phyloP scores from a whole-genome alignment of 306 rosid genomes.

The Senna tora region DNA sequence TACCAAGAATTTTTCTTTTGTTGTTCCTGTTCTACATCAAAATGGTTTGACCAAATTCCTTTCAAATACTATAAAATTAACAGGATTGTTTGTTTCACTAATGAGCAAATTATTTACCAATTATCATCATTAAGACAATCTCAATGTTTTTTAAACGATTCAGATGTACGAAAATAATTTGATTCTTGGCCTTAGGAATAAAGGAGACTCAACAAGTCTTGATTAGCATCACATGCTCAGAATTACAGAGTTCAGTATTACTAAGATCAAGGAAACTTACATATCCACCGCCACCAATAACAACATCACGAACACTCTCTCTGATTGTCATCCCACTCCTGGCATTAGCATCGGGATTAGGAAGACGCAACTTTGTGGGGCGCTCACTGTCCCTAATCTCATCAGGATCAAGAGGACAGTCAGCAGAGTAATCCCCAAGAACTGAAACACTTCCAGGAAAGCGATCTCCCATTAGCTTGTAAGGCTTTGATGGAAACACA shows the following conservation, averaged over 20 bases:
- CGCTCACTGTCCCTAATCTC: slow-evolving; percentile 98
- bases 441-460: slow-evolving; percentile 82
- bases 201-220: neutral
- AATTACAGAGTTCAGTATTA: slow-evolving; percentile 24
- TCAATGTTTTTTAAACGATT: slow-evolving; percentile 16
- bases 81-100: slow-evolving; percentile 10
- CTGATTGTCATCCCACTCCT: slow-evolving; percentile 89
- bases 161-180: slow-evolving; percentile 27
- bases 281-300: slow-evolving; percentile 86
- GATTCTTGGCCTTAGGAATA: slow-evolving; percentile 18
- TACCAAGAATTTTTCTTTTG: neutral
- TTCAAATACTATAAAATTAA: slow-evolving; percentile 19
- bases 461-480: slow-evolving; percentile 91
- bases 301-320: slow-evolving; percentile 95
- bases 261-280: slow-evolving; percentile 60
- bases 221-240: slow-evolving; percentile 36
- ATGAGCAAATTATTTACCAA: slow-evolving; percentile 18
- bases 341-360: slow-evolving; percentile 66
- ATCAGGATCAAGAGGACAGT: slow-evolving; percentile 95
- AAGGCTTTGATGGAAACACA: slow-evolving; percentile 96
- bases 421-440: slow-evolving; percentile 96
- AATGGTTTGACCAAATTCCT: slow-evolving; percentile 24
- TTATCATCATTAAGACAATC: slow-evolving; percentile 22
- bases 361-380: slow-evolving; percentile 95
- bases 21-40: neutral